Evolutionary conservation across 306 rosid genomes (phyloP), one percentile per base, ranked within the genome.

Genomic region (Vigna radiata): DNA sequence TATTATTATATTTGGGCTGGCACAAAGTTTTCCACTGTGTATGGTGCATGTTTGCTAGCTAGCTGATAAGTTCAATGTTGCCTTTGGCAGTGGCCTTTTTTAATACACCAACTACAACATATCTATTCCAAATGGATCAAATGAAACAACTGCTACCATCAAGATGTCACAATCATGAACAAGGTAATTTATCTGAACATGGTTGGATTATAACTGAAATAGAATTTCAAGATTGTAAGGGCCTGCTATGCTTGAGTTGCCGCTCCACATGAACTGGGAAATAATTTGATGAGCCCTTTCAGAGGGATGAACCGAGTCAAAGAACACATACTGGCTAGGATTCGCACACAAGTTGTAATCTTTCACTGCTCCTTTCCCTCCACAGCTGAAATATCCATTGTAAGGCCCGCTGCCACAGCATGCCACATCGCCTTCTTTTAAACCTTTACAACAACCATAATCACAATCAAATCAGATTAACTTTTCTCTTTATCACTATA

Each of bases 331-430:
- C n/a, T 89, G 85, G 31, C 33, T 70, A 4, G 78, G 82, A 75
- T 80, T 80, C 15, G 68, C 75, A 74, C 94, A 91, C 19, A 89
- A 70, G 0, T 85, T 75, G 47, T 77, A 86, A 53, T 88, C 82
- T 50, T 70, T 61, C 23, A 43, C 16, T 9, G 27, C 83, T 79
- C 89, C 75, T 85, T 63, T 81, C 49, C 90, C 88, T 61, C 94
- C 94, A 68, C 97, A 91, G 70, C 80, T 91, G 11, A 5, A 46
- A 47, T 65, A 59, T 62, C 81, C 90, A 62, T 84, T 84, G 61
- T 71, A 77, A 25, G 82, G 86, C 0, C 97, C 91, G 58, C 81
- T 81, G 0, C 96, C 96, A 70, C 94, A 91, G 33, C 94, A 89
- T 68, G 86, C 93, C 7, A 7, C 53, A 25, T 53, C 75, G n/a